phyloP scores from a whole-genome alignment of 2,329 filamentous ascomycete species.

The Claviceps paspali region DNA sequence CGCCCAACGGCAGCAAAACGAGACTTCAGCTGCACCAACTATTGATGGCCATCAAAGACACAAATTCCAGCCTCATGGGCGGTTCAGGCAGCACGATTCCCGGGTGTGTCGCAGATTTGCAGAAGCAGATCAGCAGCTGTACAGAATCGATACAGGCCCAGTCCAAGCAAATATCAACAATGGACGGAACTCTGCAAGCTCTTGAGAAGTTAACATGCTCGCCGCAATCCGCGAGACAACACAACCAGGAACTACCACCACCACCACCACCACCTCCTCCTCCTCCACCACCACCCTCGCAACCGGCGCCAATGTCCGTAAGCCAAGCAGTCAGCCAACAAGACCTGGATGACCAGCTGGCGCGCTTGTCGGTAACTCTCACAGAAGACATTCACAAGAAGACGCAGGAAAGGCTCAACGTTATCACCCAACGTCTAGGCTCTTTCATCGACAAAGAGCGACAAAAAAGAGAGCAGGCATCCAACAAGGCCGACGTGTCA shows the following conservation, averaged over 20 bases:
- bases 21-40: not conserved
- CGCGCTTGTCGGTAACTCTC: not conserved
- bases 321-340: not conserved
- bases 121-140: not conserved
- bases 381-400: not conserved
- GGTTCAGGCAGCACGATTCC: not conserved
- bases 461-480: conserved; percentile 3
- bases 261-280: not conserved
- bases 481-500: conserved; percentile 2
- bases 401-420: conserved; percentile 6
- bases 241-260: not conserved
- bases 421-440: conserved; percentile 5
- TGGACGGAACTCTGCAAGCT: not conserved
- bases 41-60: not conserved
- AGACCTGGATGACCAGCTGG: conserved; percentile 3
- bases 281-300: not conserved
- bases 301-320: not conserved
- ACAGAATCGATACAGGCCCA: not conserved
- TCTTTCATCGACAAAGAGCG: conserved; percentile 11
- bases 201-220: not conserved
- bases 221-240: not conserved
- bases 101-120: not conserved
- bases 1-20: not conserved
- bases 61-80: not conserved
- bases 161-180: not conserved